Percentiles rank a stretch among this genome's conserved stretches.
Conservation (phyloP, 1,284 basidiomycete species). For the Ceratobasidium sp. region DNA sequence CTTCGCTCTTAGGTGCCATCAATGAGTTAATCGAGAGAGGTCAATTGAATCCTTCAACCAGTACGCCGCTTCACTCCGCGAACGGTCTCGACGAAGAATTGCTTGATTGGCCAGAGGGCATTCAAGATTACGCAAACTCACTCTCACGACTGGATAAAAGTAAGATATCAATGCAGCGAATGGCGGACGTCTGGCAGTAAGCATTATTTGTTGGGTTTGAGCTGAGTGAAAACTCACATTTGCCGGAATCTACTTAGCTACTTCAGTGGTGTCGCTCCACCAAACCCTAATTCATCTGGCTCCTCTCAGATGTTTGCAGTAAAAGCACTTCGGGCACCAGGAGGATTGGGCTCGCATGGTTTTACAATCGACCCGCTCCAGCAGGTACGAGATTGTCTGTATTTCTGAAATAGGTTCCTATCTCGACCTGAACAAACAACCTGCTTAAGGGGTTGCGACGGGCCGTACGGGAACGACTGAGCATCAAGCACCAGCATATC, state of each 20-base stretch:
- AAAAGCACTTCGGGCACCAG: conserved; percentile 14
- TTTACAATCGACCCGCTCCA: background rate
- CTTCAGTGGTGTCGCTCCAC: too few relatives aligned
- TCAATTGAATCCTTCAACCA: background rate
- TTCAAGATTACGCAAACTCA: background rate
- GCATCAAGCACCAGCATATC: conserved; percentile 4
- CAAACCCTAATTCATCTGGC: too few relatives aligned
- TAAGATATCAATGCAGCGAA: conserved; percentile 4
- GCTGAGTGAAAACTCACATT: too few relatives aligned
- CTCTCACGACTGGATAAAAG: background rate
- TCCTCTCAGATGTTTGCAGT: background rate
- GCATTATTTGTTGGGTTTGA: background rate
- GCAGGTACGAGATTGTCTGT: background rate
- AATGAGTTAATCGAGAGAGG: conserved; percentile 7
- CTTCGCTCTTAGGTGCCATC: conserved; percentile 3
- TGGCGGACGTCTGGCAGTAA: conserved; percentile 36
- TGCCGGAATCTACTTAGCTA: too few relatives aligned
- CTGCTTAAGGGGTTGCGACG: background rate
- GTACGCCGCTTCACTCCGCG: background rate
- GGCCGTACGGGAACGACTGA: conserved; percentile 6
- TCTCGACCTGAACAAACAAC: background rate
- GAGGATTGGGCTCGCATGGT: background rate
- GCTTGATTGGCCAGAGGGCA: conserved; percentile 9
- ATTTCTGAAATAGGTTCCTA: background rate
- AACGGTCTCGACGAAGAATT: background rate